These are phyloP conservation scores for Salix viminalis DNA, from an alignment of 345 rosid species.

Conservation along the genomic window DNA sequence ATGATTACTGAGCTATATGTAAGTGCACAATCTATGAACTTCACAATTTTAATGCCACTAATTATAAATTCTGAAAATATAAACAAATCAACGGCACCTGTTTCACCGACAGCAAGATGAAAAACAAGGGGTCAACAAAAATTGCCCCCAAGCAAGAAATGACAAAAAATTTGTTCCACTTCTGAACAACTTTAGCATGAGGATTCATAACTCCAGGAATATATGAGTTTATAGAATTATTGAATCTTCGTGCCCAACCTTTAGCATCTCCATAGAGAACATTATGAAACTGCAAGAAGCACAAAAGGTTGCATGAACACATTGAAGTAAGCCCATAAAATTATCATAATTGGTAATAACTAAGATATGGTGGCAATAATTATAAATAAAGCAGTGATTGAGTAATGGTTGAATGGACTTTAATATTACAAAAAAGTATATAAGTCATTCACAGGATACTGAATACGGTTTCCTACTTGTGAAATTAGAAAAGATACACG, in stretches of 20 bases:
- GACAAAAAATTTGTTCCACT: conserved; percentile 67
- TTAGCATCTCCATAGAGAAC: conserved; percentile 72
- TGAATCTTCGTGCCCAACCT: conserved; percentile 67
- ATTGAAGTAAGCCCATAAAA: neutral
- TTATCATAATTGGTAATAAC: neutral
- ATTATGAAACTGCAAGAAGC: conserved; percentile 53
- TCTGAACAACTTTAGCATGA: conserved; percentile 55
- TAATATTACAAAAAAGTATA: neutral
- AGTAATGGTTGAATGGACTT: neutral
- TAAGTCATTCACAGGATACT: neutral
- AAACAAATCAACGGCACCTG: conserved; percentile 37
- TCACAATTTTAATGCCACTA: neutral
- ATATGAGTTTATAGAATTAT: conserved; percentile 28
- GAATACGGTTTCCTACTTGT: neutral
- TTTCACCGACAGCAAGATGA: conserved; percentile 52
- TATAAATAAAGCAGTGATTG: neutral
- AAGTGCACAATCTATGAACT: neutral
- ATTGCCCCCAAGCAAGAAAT: conserved; percentile 69
- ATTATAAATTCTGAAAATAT: neutral
- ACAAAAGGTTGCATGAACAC: conserved; percentile 3
- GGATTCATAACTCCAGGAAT: conserved; percentile 80
- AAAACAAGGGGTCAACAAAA: conserved; percentile 77
- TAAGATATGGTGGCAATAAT: neutral
- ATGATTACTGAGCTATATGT: neutral
- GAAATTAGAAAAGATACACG: neutral